Evolutionary conservation across 164 flowering plant species (phyloP).

Genomic region (Magnolia officinalis): DNA sequence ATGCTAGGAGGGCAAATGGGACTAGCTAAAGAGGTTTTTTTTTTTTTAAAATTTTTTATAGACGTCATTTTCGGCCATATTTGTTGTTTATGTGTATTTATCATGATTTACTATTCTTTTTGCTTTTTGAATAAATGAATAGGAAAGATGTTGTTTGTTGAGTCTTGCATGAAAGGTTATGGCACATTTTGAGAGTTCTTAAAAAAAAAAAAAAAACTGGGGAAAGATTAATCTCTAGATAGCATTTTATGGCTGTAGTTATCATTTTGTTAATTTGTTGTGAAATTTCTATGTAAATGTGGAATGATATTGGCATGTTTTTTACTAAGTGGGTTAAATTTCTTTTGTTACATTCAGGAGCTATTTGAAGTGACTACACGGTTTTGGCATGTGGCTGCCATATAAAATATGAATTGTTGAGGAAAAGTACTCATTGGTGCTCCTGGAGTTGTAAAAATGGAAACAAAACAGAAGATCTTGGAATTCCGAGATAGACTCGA

Average conservation of each 20-base stretch:
- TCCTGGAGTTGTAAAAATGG: conserved; percentile 47
- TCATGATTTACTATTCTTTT: neutral
- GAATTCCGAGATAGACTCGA: conserved; percentile 66
- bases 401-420: conserved; percentile 3
- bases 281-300: neutral
- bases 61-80: neutral
- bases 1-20: too few relatives aligned
- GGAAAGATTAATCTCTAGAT: neutral
- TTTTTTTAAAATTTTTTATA: too few relatives aligned
- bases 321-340: neutral
- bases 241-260: neutral
- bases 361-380: neutral
- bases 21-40: too few relatives aligned
- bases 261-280: neutral
- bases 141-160: neutral
- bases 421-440: neutral
- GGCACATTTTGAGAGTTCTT: too few relatives aligned
- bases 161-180: too few relatives aligned
- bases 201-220: too few relatives aligned
- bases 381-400: neutral
- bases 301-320: neutral
- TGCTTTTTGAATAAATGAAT: neutral
- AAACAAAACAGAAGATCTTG: conserved; percentile 33
- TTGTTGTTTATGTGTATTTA: neutral
- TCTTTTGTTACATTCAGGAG: conserved; percentile 3